Base-by-base conservation (phyloP, 805 yeast genomes). In the Hanseniaspora mollemarum region DNA sequence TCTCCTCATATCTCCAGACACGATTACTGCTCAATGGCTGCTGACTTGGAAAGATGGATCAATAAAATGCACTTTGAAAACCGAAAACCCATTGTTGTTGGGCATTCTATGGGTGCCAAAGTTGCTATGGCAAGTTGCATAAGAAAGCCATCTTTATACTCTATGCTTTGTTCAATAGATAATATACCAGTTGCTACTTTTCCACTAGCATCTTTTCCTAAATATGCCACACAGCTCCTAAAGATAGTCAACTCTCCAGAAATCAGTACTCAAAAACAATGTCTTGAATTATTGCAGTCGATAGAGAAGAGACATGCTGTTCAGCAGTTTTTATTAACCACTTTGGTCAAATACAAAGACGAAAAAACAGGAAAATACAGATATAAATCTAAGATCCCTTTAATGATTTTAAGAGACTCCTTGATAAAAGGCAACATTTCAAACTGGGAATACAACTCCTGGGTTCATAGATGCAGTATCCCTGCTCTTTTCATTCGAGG, bases 61-160 rank as follows among this genome's bases (percentile, higher is more conserved):
- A 58, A 60, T 0, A 72, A 41, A 57, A 61, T 22, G 49, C 62
- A 55, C 52, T 68, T 63, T 4, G 59, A 54, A 2, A 54, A 63
- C 19, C 61, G 60, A 12, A 71, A 74, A 46, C 82, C 85, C 0
- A 75, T 83, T n/a, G 53, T 83, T 18, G 67, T 83, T 16, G 94
- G 94, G 0, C 92, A 83, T 62, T 82, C 90, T 0, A 82, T 85
- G 92, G 98, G 98, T 6, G 98, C 95, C 4, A 88, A 90, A 60
- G 75, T 90, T 0, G 96, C 82, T 5, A 88, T 90, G 96, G 87
- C 92, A 0, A 70, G 83, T 4, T 81, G 86, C 0, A 67, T 92
- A 53, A 70, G 87, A 46, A 70, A 75, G 21, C 90, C 88, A 0
- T 74, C 76, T 0, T 57, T 80, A 10, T 78, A 80, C 5, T 70